Base-by-base conservation (phyloP, 2,329 filamentous ascomycete species). In the Claviceps quebecensis region DNA sequence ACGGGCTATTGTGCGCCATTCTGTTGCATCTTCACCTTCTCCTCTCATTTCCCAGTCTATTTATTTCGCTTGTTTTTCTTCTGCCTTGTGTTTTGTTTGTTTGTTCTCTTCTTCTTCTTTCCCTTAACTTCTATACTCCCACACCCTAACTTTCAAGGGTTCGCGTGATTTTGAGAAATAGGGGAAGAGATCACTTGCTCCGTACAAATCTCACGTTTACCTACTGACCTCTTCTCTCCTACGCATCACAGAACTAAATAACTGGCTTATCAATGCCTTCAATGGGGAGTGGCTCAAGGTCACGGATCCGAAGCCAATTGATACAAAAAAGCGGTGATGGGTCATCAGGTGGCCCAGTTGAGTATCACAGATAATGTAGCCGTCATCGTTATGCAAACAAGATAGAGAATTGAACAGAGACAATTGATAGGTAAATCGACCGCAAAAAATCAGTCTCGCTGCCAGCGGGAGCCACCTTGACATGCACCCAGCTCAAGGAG, bases 191-290 rank as follows among this genome's bases (percentile, higher is more conserved):
- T 34, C 29, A 34, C 9, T 34, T 11, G 3, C 29, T 34, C 9
- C 3, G 9, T 4, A 34, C 9, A 4, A 4, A 11, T 34, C 29
- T 34, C 9, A 11, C 9, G 3, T 11, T 34, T 11, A 34, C 19
- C 19, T 19, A 19, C 9, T 34, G 29, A 34, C n/a, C 22, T 16
- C 45, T 14, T 37, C 16, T 8, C 14, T 5, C 34, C n/a, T 19
- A 16, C 34, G 23, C 45, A 19, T 13, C 26, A 13, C 34, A 89
- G 86, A 88, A 69, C 67, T 95, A 36, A 82, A 76, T 53, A 90
- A 87, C 64, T 98, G 91, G 91, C 80, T 98, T 51, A 78, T 96
- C 63, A 97, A 96, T 64, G 93, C 93, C 1, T 98, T 98, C 66
- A 97, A 97, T 59, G 93, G 93, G 49, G 89, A 96, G 66, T 97